Evolutionary conservation across 306 rosid genomes (phyloP), one percentile per base, ranked within the genome.

Genomic region (Castanea mollissima): DNA sequence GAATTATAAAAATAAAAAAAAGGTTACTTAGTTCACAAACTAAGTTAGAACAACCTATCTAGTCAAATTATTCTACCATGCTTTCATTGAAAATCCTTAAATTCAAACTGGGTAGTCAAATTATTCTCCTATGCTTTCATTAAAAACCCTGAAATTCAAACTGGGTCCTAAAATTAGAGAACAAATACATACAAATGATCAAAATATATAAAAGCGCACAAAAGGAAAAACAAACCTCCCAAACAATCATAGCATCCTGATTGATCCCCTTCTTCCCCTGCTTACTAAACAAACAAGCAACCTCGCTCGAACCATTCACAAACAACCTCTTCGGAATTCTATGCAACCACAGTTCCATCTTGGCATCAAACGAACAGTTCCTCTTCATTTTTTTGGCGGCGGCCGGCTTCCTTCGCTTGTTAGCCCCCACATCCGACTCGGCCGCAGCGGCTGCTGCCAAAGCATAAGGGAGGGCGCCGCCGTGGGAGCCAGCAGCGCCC

Each of bases 211-310:
- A 5, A 35, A 5, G 4, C 4, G 44, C 44, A 38, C 0, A 35
- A 35, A 38, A 38, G 44, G 72, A 65, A 32, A 54, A 59, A 20
- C 82, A 69, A 67, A 94, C 99, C 99, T 94, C 95, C 98, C 98
- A 94, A 64, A 90, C 89, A 83, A 94, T 87, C 91, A 94, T 88
- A 3, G 98, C 90, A 63, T 94, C 98, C 82, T 94, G 98, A 74
- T 94, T 94, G 77, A 83, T 27, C 76, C 97, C 95, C 49, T 92
- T 92, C 60, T 38, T 81, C 27, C 98, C 98, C 78, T 88, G 92
- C 87, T 81, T 88, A 16, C 88, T 85, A 64, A 80, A 94, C 76
- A 94, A 77, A 80, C 94, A 91, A 1, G 88, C 90, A 51, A 80
- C 46, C 18, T 85, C 84, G 9, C 90, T 85, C 49, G 92, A 88